phyloP scores from a whole-genome alignment of 495 filamentous ascomycete genomes.

The Xylaria cubensis region DNA sequence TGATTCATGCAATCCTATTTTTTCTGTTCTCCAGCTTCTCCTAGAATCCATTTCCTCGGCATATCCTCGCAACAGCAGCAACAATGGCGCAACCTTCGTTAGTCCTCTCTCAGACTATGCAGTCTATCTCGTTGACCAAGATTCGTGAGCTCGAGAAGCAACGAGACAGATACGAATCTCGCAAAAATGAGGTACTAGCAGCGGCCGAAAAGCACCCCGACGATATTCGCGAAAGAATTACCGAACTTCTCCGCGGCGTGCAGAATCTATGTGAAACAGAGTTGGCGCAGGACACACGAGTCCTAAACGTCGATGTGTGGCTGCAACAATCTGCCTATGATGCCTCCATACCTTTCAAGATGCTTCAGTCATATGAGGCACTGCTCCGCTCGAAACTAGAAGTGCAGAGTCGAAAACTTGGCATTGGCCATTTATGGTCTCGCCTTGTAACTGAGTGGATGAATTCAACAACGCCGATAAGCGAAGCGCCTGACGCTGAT shows the following conservation, averaged over 20 bases:
- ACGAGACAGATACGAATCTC: slow-evolving; percentile 57
- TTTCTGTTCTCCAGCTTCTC: not conserved
- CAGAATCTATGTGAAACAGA: slow-evolving; percentile 42
- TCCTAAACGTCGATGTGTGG: slow-evolving; percentile 46
- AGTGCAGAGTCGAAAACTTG: slow-evolving; percentile 59
- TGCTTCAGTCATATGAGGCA: slow-evolving; percentile 46
- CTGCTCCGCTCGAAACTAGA: slow-evolving; percentile 51
- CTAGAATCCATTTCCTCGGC: not conserved
- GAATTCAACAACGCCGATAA: slow-evolving; percentile 33
- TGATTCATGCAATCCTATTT: not conserved
- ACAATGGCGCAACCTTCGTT: slow-evolving; percentile 45
- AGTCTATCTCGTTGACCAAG: slow-evolving; percentile 70
- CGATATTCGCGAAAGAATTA: slow-evolving; percentile 45
- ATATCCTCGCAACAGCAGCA: not conserved
- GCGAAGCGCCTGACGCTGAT: slow-evolving; percentile 32
- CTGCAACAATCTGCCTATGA: slow-evolving; percentile 48
- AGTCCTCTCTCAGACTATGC: slow-evolving; percentile 64
- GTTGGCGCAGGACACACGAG: slow-evolving; percentile 30
- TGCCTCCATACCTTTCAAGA: slow-evolving; percentile 43
- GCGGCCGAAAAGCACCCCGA: slow-evolving; percentile 38
- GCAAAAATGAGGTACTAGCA: slow-evolving; percentile 46
- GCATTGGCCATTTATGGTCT: slow-evolving; percentile 68
- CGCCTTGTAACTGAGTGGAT: slow-evolving; percentile 71
- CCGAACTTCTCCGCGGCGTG: slow-evolving; percentile 48
- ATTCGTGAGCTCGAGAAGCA: slow-evolving; percentile 68